Conservation (phyloP, 768 basidiomycete species). For the Stropharia rugosoannulata region DNA sequence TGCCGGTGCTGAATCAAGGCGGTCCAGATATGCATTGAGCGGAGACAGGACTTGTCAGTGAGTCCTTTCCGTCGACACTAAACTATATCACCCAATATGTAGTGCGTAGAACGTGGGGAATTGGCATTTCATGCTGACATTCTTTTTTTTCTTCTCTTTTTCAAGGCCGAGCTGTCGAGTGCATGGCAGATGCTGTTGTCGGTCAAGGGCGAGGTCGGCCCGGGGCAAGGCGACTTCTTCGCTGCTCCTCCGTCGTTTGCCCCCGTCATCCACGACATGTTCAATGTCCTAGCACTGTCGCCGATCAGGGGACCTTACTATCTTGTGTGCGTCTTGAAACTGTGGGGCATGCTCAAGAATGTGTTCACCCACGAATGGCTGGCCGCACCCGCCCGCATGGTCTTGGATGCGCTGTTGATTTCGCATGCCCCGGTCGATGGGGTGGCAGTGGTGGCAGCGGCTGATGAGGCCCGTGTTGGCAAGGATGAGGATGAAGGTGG, state of each 20-base stretch:
- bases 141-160: background rate
- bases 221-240: constrained; percentile 31
- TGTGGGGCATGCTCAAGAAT: constrained; percentile 54
- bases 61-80: background rate
- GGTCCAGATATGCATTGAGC: constrained; percentile 10
- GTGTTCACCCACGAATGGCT: constrained; percentile 44
- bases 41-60: constrained; percentile 3
- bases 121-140: too few relatives aligned
- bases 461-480: too few relatives aligned
- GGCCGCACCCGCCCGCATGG: constrained; percentile 39
- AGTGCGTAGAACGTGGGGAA: too few relatives aligned
- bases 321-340: constrained; percentile 38
- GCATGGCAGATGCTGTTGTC: constrained; percentile 62
- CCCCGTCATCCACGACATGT: constrained; percentile 28
- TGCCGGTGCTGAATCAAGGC: constrained; percentile 15
- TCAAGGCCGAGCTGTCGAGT: constrained; percentile 37
- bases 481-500: constrained; percentile 8
- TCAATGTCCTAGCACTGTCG: constrained; percentile 33
- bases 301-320: constrained; percentile 21
- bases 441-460: too few relatives aligned
- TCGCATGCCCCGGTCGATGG: constrained; percentile 22
- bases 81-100: too few relatives aligned
- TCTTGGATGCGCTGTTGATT: constrained; percentile 46
- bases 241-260: constrained; percentile 33
- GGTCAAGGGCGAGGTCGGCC: constrained; percentile 41